These are phyloP conservation scores for Saccharomyces hybrid DNA, from an alignment of 1,139 yeast species.

Conservation along the genomic window DNA sequence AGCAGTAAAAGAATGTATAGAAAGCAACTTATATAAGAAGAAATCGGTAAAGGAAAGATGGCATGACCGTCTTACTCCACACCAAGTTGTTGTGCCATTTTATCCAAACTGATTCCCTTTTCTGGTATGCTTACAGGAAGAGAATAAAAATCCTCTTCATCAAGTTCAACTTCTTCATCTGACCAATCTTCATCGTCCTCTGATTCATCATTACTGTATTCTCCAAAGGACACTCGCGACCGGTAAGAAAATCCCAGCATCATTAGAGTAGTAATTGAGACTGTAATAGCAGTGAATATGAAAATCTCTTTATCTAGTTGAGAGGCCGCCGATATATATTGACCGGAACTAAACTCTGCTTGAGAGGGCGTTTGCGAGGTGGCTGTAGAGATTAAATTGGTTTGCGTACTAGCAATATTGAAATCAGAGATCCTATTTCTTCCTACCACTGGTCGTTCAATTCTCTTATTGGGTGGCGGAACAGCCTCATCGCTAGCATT, in stretches of 20 bases:
- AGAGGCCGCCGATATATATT: slow-evolving; percentile 8
- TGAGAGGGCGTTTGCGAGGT: not conserved
- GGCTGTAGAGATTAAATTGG: not conserved
- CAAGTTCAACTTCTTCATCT: slow-evolving; percentile 5
- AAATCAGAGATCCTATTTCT: not conserved
- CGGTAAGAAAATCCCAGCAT: slow-evolving; percentile 8
- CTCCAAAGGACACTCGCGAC: not conserved
- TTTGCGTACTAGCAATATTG: not conserved
- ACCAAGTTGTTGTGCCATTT: slow-evolving; percentile 3
- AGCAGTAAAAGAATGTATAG: too few species aligned
- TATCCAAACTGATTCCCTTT: slow-evolving; percentile 1
- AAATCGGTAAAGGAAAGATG: not conserved
- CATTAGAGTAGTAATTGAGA: slow-evolving; percentile 6
- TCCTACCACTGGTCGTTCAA: not conserved
- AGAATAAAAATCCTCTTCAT: slow-evolving; percentile 4
- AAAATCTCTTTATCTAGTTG: slow-evolving; percentile 8
- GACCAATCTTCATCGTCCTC: slow-evolving; percentile 5
- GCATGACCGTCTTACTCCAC: not conserved
- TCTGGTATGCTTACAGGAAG: slow-evolving; percentile 3
- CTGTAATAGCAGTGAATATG: slow-evolving; percentile 7
- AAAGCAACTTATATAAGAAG: not conserved
- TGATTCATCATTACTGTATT: not conserved
- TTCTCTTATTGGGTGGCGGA: not conserved
- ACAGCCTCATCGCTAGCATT: not conserved
- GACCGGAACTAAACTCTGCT: not conserved